phyloP scores from a whole-genome alignment of 768 basidiomycete species.

The Calocera cornea region DNA sequence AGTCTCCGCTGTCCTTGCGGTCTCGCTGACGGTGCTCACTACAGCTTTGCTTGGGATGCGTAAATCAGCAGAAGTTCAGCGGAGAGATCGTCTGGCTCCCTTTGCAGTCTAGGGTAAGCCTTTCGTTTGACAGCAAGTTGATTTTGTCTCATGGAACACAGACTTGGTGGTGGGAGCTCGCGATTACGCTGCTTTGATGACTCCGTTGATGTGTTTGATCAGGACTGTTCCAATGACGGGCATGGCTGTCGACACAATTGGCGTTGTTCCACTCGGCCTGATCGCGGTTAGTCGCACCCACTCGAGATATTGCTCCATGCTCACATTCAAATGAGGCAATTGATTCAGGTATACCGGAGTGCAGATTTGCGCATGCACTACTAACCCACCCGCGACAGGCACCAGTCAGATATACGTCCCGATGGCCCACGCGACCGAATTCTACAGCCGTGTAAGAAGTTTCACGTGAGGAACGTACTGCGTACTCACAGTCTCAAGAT shows the following conservation, averaged over 20 bases:
- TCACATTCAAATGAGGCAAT: constrained; percentile 34
- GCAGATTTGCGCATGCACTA: background rate
- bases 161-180: background rate
- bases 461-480: constrained; percentile 3
- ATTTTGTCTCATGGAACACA: background rate
- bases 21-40: constrained; percentile 26
- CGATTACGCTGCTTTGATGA: constrained; percentile 20
- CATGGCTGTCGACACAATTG: constrained; percentile 25
- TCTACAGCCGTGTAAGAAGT: constrained; percentile 29
- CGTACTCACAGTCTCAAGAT: constrained; percentile 29
- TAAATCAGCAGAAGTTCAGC: constrained; percentile 27
- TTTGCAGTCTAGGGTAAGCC: constrained; percentile 24
- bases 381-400: constrained; percentile 28
- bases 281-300: constrained; percentile 29
- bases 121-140: background rate
- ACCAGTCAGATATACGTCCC: constrained; percentile 53
- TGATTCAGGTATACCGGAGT: constrained; percentile 23
- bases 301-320: constrained; percentile 10
- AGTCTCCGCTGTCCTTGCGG: constrained; percentile 13
- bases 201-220: constrained; percentile 39
- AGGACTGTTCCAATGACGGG: constrained; percentile 44
- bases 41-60: constrained; percentile 40
- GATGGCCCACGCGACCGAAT: constrained; percentile 26
- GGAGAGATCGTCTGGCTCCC: constrained; percentile 30
- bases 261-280: constrained; percentile 15